Evolutionary conservation across 192 early-diverging fungal species (phyloP).

Genomic region (Diversispora epigaea): DNA sequence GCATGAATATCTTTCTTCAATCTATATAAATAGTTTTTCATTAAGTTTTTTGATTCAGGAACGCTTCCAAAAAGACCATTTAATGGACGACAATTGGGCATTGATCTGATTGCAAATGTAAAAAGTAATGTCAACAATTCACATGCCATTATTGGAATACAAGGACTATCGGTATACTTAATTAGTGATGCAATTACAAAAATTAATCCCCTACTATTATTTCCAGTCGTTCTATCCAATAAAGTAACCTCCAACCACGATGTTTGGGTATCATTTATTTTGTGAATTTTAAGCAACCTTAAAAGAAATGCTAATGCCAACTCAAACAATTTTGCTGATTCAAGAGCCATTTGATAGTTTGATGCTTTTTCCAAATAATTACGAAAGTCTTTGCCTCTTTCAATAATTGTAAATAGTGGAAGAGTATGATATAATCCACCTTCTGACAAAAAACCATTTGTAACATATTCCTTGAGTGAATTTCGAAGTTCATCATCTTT

Average conservation of each 20-base stretch:
- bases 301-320: slow-evolving; percentile 46
- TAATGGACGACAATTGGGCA: slow-evolving; percentile 42
- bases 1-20: slow-evolving; percentile 33
- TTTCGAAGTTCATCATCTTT: slow-evolving; percentile 19
- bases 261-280: slow-evolving; percentile 36
- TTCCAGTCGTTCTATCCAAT: slow-evolving; percentile 44
- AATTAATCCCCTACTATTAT: slow-evolving; percentile 41
- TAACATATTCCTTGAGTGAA: slow-evolving; percentile 41
- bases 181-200: slow-evolving; percentile 40
- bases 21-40: slow-evolving; percentile 31
- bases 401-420: slow-evolving; percentile 48
- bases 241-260: slow-evolving; percentile 48
- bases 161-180: slow-evolving; percentile 38
- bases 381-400: slow-evolving; percentile 40
- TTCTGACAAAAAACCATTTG: slow-evolving; percentile 48
- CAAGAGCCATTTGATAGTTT: slow-evolving; percentile 18
- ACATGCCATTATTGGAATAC: slow-evolving; percentile 40
- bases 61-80: slow-evolving; percentile 50
- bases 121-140: slow-evolving; percentile 51
- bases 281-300: slow-evolving; percentile 37
- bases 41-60: slow-evolving; percentile 42
- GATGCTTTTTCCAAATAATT: slow-evolving; percentile 37
- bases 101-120: slow-evolving; percentile 37
- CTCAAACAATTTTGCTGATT: slow-evolving; percentile 36
- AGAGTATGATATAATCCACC: slow-evolving; percentile 48